Conservation (phyloP, 73 alveolate species). For the Paramecium pentaurelia region DNA sequence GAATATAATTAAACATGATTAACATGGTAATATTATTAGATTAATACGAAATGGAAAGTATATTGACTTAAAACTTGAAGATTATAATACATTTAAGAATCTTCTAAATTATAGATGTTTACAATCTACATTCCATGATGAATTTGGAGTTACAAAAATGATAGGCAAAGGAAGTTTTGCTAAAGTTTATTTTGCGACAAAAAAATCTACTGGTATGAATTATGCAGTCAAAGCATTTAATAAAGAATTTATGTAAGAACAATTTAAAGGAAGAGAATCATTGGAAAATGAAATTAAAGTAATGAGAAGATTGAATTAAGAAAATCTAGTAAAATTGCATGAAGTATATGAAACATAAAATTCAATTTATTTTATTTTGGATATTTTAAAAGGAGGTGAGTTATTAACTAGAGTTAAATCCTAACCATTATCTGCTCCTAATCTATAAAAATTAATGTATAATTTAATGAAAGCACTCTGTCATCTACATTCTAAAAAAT, state of each 20-base stretch:
- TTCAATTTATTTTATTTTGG: constrained; percentile 56
- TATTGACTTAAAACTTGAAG: neutral
- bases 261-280: constrained; percentile 58
- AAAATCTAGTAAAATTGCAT: constrained; percentile 34
- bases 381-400: constrained; percentile 59
- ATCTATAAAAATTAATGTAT: constrained; percentile 34
- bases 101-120: constrained; percentile 1
- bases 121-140: constrained; percentile 59
- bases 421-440: neutral
- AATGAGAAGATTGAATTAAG: constrained; percentile 52
- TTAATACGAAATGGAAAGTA: neutral
- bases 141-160: constrained; percentile 59
- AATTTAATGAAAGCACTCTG: constrained; percentile 43
- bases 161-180: constrained; percentile 63
- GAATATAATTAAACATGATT: neutral
- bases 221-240: constrained; percentile 62
- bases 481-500: constrained; percentile 44
- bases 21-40: neutral
- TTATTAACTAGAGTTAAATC: constrained; percentile 18
- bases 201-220: constrained; percentile 42
- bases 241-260: constrained; percentile 57
- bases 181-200: constrained; percentile 55
- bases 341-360: constrained; percentile 55
- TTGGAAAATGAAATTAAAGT: constrained; percentile 57
- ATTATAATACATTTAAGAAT: neutral